Evolutionary conservation across 306 rosid species (phyloP).

Genomic region (Arachis hypogaea): DNA sequence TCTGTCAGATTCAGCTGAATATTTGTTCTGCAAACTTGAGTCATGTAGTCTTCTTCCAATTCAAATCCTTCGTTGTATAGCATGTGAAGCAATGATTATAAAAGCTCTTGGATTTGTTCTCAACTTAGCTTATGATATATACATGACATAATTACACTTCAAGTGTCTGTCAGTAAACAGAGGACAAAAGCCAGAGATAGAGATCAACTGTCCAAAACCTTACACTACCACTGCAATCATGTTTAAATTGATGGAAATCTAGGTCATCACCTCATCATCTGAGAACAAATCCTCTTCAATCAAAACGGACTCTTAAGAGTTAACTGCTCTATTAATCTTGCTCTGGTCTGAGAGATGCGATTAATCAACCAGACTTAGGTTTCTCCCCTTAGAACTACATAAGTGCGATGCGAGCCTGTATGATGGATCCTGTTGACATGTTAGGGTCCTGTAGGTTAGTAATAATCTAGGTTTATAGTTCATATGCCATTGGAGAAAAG

Average conservation of each 20-base stretch:
- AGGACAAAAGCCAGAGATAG: not conserved
- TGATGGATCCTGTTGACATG: constrained; percentile 3
- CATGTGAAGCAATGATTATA: not conserved
- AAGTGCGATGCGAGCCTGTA: not conserved
- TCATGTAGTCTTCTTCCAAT: too few species aligned
- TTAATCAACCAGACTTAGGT: constrained; percentile 8
- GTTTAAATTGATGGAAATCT: constrained; percentile 11
- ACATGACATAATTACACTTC: not conserved
- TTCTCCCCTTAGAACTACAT: constrained; percentile 6
- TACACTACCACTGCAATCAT: not conserved
- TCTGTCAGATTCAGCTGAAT: too few species aligned
- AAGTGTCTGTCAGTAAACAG: not conserved
- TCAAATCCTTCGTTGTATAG: too few species aligned
- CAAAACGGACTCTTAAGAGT: constrained; percentile 14
- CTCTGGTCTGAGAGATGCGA: not conserved
- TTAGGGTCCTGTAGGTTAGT: constrained; percentile 12
- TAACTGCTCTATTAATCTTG: not conserved
- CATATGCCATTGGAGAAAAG: constrained; percentile 7
- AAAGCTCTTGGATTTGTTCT: constrained; percentile 1
- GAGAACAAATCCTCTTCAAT: constrained; percentile 10
- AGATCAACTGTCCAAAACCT: constrained; percentile 1
- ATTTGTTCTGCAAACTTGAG: too few species aligned
- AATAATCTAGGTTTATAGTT: not conserved
- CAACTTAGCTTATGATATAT: constrained; percentile 9
- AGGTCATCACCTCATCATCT: constrained; percentile 8